phyloP scores from a whole-genome alignment of 1,139 yeast species.

The Diutina rugosa region DNA sequence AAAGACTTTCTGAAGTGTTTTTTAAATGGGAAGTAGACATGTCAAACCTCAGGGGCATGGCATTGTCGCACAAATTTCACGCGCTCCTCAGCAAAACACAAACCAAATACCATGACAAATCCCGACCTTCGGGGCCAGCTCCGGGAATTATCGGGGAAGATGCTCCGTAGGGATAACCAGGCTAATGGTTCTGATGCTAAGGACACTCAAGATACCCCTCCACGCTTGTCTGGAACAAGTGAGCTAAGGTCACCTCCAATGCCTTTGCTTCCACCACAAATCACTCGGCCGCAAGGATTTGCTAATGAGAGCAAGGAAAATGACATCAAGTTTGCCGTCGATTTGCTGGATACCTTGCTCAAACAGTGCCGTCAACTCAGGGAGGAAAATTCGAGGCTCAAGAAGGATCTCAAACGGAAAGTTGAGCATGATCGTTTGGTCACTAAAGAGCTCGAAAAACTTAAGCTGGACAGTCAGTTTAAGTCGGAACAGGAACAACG shows the following conservation, averaged over 20 bases:
- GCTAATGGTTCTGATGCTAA: background rate
- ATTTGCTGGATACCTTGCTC: slow-evolving; percentile 66
- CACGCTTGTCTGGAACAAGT: background rate
- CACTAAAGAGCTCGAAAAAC: slow-evolving; percentile 23
- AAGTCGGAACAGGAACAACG: slow-evolving; percentile 29
- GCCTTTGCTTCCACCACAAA: background rate
- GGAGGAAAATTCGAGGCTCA: slow-evolving; percentile 49
- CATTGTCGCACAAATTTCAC: background rate
- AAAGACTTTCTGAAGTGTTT: background rate
- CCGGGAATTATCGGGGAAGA: background rate
- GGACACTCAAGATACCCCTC: background rate
- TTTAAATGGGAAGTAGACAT: background rate
- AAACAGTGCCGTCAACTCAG: slow-evolving; percentile 70
- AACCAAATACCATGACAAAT: background rate
- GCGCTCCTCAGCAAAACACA: background rate
- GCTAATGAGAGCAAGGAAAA: slow-evolving; percentile 39
- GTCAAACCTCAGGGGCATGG: background rate
- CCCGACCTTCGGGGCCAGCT: background rate
- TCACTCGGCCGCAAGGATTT: slow-evolving; percentile 11
- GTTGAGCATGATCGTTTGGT: slow-evolving; percentile 23
- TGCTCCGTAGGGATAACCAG: background rate
- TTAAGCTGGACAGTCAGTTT: slow-evolving; percentile 18
- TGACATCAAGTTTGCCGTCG: slow-evolving; percentile 73
- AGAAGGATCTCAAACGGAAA: slow-evolving; percentile 26
- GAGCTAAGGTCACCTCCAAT: background rate